Evolutionary conservation across 345 rosid genomes (phyloP).

Genomic region (Populus davidiana): DNA sequence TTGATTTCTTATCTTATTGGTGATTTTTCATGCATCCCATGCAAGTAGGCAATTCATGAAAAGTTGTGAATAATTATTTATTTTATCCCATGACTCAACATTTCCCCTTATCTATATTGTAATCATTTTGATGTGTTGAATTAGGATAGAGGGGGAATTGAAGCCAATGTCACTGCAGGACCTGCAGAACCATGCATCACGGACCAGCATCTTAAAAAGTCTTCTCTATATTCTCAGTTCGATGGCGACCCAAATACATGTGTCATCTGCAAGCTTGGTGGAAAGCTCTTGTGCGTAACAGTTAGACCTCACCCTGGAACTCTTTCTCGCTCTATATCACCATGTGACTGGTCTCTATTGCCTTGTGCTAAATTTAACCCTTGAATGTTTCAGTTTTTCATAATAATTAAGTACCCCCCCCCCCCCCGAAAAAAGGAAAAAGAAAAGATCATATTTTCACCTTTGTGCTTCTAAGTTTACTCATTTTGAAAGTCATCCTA

Average conservation of each 20-base stretch:
- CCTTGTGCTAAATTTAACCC: no score
- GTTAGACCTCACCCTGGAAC: not conserved
- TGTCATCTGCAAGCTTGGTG: conserved; percentile 44
- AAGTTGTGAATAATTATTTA: not conserved
- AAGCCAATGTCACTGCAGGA: conserved; percentile 29
- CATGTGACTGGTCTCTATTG: no score
- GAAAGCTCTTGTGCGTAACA: conserved; percentile 49
- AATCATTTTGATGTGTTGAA: conserved; percentile 38
- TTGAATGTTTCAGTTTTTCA: no score
- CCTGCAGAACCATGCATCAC: conserved; percentile 24
- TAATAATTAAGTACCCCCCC: no score
- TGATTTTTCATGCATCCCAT: no score
- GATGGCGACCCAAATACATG: conserved; percentile 27
- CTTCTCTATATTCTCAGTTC: conserved; percentile 18
- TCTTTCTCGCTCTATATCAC: no score
- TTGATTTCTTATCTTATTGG: no score
- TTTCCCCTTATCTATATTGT: not conserved
- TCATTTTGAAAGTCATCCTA: no score
- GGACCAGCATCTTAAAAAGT: conserved; percentile 21
- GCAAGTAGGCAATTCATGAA: not conserved
- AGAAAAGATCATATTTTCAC: no score
- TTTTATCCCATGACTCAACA: not conserved
- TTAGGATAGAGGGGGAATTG: conserved; percentile 59
- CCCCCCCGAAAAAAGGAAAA: no score
- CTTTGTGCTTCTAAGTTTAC: no score